These are phyloP conservation scores for Zymoseptoria ardabiliae DNA, from an alignment of 2,329 filamentous ascomycete species.

Conservation along the genomic window DNA sequence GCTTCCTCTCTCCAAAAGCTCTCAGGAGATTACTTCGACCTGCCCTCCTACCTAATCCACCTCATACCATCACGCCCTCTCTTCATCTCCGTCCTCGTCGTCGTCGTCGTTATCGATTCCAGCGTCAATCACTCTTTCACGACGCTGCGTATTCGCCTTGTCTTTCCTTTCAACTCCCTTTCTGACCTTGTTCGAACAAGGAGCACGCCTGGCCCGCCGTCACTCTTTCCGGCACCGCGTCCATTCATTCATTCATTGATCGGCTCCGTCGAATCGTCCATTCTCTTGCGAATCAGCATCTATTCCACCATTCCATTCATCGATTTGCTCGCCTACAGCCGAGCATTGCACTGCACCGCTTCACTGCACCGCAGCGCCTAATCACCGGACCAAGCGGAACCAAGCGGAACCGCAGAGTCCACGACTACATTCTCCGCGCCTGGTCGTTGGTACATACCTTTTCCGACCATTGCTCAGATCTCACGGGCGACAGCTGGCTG, in stretches of 20 bases:
- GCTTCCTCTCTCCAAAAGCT: no score
- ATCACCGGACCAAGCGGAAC: slow-evolving; percentile 1
- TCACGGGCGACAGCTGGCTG: not conserved
- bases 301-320: slow-evolving; percentile 7
- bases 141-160: slow-evolving; percentile 19
- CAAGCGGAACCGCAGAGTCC: not conserved
- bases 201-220: slow-evolving; percentile 14
- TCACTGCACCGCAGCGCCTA: not conserved
- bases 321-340: slow-evolving; percentile 15
- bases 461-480: not conserved
- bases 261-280: not conserved
- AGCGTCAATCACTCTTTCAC: slow-evolving; percentile 28
- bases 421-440: slow-evolving; percentile 1
- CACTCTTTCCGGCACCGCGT: slow-evolving; percentile 27
- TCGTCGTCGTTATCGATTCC: slow-evolving; percentile 7
- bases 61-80: slow-evolving; percentile 6
- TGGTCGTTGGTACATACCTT: not conserved
- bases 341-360: slow-evolving; percentile 6
- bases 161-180: slow-evolving; percentile 18
- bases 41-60: not conserved
- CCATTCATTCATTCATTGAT: slow-evolving; percentile 11
- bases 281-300: not conserved
- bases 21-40: not conserved
- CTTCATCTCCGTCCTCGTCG: slow-evolving; percentile 2
- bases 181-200: slow-evolving; percentile 3